Evolutionary conservation across 371 early-diverging fungal species (phyloP).

Genomic region (Choanephora cucurbitarum): DNA sequence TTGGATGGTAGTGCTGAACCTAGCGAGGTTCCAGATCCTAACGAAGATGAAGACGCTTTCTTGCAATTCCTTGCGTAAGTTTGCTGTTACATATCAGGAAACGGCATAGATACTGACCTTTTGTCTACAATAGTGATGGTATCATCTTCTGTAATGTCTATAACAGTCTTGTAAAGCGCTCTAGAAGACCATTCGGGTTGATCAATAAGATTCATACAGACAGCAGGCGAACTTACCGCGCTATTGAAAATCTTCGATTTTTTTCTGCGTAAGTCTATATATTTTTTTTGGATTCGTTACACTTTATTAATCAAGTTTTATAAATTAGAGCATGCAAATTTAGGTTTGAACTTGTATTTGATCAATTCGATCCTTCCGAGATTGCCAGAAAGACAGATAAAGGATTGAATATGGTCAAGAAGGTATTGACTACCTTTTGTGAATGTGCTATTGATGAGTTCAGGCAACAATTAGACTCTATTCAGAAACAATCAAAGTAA

Average conservation of each 20-base stretch:
- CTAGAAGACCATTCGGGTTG: slow-evolving; percentile 63
- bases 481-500: background rate
- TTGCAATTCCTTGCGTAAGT: slow-evolving; percentile 44
- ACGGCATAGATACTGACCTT: too few species aligned
- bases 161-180: slow-evolving; percentile 57
- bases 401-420: slow-evolving; percentile 39
- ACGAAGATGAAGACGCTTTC: slow-evolving; percentile 48
- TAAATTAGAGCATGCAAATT: slow-evolving; percentile 59
- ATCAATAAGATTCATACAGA: slow-evolving; percentile 63
- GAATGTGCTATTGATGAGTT: slow-evolving; percentile 37
- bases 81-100: slow-evolving; percentile 26
- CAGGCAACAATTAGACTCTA: slow-evolving; percentile 26
- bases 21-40: slow-evolving; percentile 40
- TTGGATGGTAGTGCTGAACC: slow-evolving; percentile 20
- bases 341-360: slow-evolving; percentile 56
- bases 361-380: slow-evolving; percentile 55
- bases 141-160: slow-evolving; percentile 56
- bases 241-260: slow-evolving; percentile 64
- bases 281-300: background rate
- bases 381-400: slow-evolving; percentile 57
- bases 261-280: slow-evolving; percentile 58
- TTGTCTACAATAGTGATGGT: slow-evolving; percentile 34
- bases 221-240: slow-evolving; percentile 63
- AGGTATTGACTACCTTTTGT: slow-evolving; percentile 25
- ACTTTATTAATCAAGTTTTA: background rate